Evolutionary conservation across 1,139 yeast species (phyloP), one percentile per base, ranked within the genome.

Genomic region (Meyerozyma guilliermondii): DNA sequence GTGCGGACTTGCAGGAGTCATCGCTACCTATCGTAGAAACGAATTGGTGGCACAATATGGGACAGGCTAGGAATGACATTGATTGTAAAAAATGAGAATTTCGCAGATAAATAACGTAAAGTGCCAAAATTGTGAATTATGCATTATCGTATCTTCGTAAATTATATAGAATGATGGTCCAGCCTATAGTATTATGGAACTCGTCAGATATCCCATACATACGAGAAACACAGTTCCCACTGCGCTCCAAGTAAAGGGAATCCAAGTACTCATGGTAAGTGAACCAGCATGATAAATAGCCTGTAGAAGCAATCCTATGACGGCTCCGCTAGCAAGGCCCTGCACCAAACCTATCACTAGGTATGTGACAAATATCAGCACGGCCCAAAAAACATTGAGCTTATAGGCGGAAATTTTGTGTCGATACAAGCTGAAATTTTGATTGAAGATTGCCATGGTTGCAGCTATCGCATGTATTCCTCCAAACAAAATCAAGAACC

Each of bases 261-360:
- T 80, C 98, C 98, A 91, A 0, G 96, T 86, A 24, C 95, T 83
- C 92, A 91, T 86, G 20, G 86, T 77, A 58, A 89, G 77, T 11
- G 80, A 67, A 0, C 89, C 96, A 0, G 96, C 83, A 43, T 76
- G 71, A 62, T 89, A 89, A 4, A 88, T 76, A 2, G 89, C 87
- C 53, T 67, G 66, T 13, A 68, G 44, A 22, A 80, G 61, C 11
- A 89, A 66, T 0, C 97, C 97, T 33, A 84, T 73, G 9, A 88
- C 71, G 0, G 92, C 79, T 0, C 96, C 96, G 4, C 83, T 69
- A 5, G 82, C 60, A 41, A 84, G 66, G 0, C 86, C 95, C 50
- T 83, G 88, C 0, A 76, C 49, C 1, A 81, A 74, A 0, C 89
- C 91, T 14, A 78, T 60, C 1, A 73, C 18, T 2, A 77, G 41